A percentile compares a stretch with the other conserved stretches of the same genome.
These are phyloP conservation scores for Aspergillus piperis DNA, from an alignment of 2,329 filamentous ascomycete species.

Conservation along the genomic window DNA sequence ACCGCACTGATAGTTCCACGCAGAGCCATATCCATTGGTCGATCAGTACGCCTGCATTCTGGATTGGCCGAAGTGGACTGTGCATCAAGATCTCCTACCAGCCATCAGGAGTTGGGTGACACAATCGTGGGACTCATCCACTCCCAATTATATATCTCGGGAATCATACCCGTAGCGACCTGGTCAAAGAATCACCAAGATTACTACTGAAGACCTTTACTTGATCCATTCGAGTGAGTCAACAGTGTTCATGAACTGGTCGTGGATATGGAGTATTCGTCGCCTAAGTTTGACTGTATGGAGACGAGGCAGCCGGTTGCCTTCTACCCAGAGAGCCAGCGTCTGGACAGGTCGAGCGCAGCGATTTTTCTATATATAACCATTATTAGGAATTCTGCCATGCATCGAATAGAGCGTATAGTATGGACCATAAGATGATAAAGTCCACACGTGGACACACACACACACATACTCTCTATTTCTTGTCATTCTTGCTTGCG, in stretches of 20 bases:
- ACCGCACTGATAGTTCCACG: slow-evolving; percentile 5
- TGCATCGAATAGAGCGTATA: neutral
- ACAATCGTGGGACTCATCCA: neutral
- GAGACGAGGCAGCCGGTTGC: neutral
- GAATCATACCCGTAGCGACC: neutral
- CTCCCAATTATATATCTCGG: neutral
- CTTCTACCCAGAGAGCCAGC: neutral
- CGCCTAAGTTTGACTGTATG: neutral
- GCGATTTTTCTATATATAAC: neutral
- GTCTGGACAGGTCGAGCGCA: slow-evolving; percentile 1
- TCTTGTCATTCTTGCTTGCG: neutral
- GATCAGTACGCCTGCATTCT: neutral
- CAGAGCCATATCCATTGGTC: neutral
- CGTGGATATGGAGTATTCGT: no score
- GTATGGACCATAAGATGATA: neutral
- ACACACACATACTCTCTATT: no score
- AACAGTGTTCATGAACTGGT: neutral
- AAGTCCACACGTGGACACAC: neutral
- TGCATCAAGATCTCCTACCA: neutral
- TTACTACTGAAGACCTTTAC: neutral
- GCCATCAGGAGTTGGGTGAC: neutral
- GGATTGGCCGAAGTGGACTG: slow-evolving; percentile 1
- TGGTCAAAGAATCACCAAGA: neutral
- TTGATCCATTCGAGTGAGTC: neutral
- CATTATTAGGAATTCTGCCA: slow-evolving; percentile 1